These are phyloP conservation scores for Candida glaebosa DNA, from an alignment of 805 yeast genomes.

Conservation along the genomic window DNA sequence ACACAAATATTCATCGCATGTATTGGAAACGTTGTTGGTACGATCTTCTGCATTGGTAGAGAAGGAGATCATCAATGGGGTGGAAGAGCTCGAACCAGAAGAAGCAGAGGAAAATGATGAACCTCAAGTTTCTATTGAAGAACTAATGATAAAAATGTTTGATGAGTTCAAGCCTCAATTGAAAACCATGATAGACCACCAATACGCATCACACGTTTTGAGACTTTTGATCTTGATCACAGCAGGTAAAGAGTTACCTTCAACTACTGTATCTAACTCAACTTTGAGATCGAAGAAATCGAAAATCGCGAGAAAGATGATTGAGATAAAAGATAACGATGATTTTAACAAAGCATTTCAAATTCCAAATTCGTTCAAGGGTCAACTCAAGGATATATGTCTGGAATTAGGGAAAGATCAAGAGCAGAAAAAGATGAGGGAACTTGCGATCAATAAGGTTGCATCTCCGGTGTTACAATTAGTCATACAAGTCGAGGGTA, in stretches of 20 bases:
- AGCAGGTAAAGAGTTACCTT: slow-evolving; percentile 76
- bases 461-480: slow-evolving; percentile 88
- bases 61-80: slow-evolving; percentile 54
- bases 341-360: slow-evolving; percentile 66
- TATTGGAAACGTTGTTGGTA: slow-evolving; percentile 79
- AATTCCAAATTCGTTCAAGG: slow-evolving; percentile 66
- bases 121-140: slow-evolving; percentile 56
- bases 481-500: slow-evolving; percentile 74
- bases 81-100: slow-evolving; percentile 34
- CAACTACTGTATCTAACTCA: slow-evolving; percentile 64
- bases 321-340: slow-evolving; percentile 75
- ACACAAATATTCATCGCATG: slow-evolving; percentile 93
- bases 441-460: slow-evolving; percentile 69
- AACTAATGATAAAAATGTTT: slow-evolving; percentile 58
- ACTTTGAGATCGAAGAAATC: slow-evolving; percentile 79
- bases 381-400: slow-evolving; percentile 51
- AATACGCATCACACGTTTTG: slow-evolving; percentile 85
- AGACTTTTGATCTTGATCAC: slow-evolving; percentile 68
- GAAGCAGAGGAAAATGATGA: slow-evolving; percentile 30
- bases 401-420: slow-evolving; percentile 32
- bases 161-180: slow-evolving; percentile 63
- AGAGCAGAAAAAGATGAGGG: slow-evolving; percentile 51
- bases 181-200: slow-evolving; percentile 61
- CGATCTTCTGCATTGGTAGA: slow-evolving; percentile 73
- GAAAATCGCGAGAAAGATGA: slow-evolving; percentile 89